Conservation (phyloP, 2,329 filamentous ascomycete species). For the Hyphodiscus sp. region DNA sequence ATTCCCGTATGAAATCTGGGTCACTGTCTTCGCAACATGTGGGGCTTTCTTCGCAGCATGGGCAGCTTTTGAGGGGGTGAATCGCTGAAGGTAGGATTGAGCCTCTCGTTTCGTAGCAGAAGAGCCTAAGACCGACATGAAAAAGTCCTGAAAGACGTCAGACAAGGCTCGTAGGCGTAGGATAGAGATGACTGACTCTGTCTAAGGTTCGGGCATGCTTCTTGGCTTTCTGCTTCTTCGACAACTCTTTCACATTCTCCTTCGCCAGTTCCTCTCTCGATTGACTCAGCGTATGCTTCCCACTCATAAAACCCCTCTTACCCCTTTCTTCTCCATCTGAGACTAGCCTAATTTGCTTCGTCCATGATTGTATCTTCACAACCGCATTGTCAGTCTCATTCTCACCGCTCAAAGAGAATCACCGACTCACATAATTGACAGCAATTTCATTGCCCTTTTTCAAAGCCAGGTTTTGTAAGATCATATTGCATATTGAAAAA, state of each 20-base stretch:
- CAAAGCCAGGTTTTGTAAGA: conserved; percentile 27
- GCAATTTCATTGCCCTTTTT: conserved; percentile 28
- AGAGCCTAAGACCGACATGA: conserved; percentile 79
- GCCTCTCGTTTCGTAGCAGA: conserved; percentile 91
- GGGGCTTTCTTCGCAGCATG: conserved; percentile 12
- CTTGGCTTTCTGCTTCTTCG: conserved; percentile 33
- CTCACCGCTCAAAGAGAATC: conserved; percentile 5
- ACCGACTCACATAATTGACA: conserved; percentile 29
- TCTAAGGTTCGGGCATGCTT: conserved; percentile 42
- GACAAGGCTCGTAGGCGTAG: background rate
- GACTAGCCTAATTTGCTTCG: conserved; percentile 11
- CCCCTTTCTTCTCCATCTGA: background rate
- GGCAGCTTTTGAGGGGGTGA: conserved; percentile 44
- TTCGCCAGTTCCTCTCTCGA: conserved; percentile 23
- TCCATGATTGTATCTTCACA: conserved; percentile 24
- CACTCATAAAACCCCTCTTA: conserved; percentile 12
- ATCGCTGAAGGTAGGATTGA: conserved; percentile 83
- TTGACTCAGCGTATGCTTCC: conserved; percentile 13
- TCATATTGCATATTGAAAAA: conserved; percentile 29
- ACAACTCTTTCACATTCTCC: conserved; percentile 25
- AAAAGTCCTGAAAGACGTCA: conserved; percentile 61
- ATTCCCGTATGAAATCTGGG: conserved; percentile 28
- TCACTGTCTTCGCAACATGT: background rate
- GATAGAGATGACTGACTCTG: conserved; percentile 34
- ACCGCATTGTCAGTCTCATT: conserved; percentile 8